A percentile compares a stretch with the other conserved stretches of the same genome.
These are phyloP conservation scores for Lentinula detonsa DNA, from an alignment of 768 basidiomycete species.

Conservation along the genomic window DNA sequence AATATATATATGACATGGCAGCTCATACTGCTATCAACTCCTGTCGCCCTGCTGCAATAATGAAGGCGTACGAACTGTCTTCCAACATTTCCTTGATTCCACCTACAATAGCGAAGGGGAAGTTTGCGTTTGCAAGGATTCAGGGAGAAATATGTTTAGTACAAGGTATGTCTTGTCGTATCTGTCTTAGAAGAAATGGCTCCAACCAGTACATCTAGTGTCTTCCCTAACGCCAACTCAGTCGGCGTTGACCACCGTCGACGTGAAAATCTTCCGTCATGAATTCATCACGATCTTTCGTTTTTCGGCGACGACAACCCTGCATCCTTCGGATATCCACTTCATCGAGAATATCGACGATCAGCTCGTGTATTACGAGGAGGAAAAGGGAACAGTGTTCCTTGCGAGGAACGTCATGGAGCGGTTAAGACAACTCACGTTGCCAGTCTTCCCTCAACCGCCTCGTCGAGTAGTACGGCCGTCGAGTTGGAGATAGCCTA, in stretches of 20 bases:
- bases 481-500: neutral
- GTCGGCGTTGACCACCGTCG: conserved; percentile 37
- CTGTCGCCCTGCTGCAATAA: neutral
- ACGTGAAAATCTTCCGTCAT: conserved; percentile 52
- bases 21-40: neutral
- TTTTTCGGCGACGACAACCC: conserved; percentile 34
- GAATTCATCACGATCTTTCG: conserved; percentile 65
- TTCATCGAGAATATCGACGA: conserved; percentile 49
- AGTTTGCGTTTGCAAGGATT: conserved; percentile 55
- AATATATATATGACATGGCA: neutral
- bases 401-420: conserved; percentile 47
- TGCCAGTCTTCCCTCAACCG: conserved; percentile 9
- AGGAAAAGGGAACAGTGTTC: conserved; percentile 54
- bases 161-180: conserved; percentile 52
- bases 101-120: neutral
- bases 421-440: conserved; percentile 33
- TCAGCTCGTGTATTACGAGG: conserved; percentile 44
- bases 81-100: neutral
- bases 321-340: conserved; percentile 45
- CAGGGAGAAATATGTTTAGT: conserved; percentile 50
- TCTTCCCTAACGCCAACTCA: conserved; percentile 17
- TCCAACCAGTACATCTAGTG: neutral
- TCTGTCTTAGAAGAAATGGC: neutral
- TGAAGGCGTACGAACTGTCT: neutral
- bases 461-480: neutral